These are phyloP conservation scores for Salvia miltiorrhiza DNA, from an alignment of 257 asterid genomes.

Conservation along the genomic window DNA sequence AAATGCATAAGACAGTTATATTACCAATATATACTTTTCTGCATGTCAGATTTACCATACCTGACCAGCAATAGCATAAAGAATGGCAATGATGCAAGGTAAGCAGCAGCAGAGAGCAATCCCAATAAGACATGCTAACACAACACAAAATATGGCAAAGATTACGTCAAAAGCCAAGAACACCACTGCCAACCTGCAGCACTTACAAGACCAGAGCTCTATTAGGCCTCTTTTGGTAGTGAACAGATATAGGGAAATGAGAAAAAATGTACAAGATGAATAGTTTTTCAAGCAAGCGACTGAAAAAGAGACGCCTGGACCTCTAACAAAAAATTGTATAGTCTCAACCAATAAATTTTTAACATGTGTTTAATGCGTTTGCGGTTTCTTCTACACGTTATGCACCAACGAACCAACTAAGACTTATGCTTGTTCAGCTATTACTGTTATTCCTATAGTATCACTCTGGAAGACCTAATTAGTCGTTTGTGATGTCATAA, in stretches of 20 bases:
- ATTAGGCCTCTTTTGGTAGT: conserved; percentile 9
- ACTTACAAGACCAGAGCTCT: conserved; percentile 33
- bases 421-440: background rate
- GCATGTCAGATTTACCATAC: conserved; percentile 29
- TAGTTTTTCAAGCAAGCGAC: background rate
- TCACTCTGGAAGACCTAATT: background rate
- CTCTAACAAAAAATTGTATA: background rate
- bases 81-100: conserved; percentile 97
- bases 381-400: background rate
- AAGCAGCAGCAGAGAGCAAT: conserved; percentile 96
- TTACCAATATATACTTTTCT: background rate
- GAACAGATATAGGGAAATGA: background rate
- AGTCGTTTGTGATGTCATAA: background rate
- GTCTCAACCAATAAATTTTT: background rate
- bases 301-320: background rate
- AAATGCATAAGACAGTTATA: background rate
- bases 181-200: conserved; percentile 92
- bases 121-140: conserved; percentile 90
- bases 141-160: conserved; percentile 95
- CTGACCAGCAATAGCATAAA: conserved; percentile 98
- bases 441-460: background rate
- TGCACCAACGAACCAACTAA: background rate
- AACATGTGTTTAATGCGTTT: background rate
- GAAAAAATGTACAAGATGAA: background rate
- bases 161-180: conserved; percentile 97